Conservation (phyloP, 2,329 filamentous ascomycete genomes). For the Calonectria multiphialidica region DNA sequence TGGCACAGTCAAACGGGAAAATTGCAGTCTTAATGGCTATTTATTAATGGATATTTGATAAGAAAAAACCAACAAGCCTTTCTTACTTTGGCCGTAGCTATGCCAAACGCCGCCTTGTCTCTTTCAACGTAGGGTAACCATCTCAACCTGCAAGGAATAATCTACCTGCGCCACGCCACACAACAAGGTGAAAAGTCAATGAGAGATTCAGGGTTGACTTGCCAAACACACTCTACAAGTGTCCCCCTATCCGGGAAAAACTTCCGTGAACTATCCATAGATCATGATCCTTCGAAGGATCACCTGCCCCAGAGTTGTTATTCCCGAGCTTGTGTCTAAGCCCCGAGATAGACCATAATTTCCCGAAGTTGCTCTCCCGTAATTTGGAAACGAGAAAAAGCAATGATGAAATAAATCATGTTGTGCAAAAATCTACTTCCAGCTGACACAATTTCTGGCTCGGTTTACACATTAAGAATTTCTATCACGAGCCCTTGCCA, state of each 20-base stretch:
- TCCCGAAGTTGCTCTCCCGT: not conserved
- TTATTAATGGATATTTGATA: too few species aligned
- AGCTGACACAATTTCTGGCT: not conserved
- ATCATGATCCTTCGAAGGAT: not conserved
- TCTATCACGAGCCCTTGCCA: not conserved
- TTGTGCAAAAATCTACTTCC: not conserved
- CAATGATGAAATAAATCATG: too few species aligned
- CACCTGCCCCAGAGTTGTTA: not conserved
- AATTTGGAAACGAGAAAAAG: too few species aligned
- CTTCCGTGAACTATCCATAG: not conserved
- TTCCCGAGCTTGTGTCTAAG: not conserved
- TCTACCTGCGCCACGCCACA: not conserved
- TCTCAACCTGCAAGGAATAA: not conserved
- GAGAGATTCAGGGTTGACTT: not conserved
- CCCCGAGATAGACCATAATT: not conserved
- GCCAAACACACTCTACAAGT: not conserved
- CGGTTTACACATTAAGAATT: not conserved
- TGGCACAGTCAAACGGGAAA: too few species aligned
- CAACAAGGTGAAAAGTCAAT: not conserved
- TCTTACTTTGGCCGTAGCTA: too few species aligned
- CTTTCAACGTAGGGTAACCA: not conserved
- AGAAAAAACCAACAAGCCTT: too few species aligned
- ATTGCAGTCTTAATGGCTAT: too few species aligned
- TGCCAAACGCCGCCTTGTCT: too few species aligned
- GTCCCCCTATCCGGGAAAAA: not conserved